A percentile compares a stretch with the other conserved stretches of the same genome.
Conservation (phyloP, 2,329 filamentous ascomycete species). For the Lecanosticta acicola region DNA sequence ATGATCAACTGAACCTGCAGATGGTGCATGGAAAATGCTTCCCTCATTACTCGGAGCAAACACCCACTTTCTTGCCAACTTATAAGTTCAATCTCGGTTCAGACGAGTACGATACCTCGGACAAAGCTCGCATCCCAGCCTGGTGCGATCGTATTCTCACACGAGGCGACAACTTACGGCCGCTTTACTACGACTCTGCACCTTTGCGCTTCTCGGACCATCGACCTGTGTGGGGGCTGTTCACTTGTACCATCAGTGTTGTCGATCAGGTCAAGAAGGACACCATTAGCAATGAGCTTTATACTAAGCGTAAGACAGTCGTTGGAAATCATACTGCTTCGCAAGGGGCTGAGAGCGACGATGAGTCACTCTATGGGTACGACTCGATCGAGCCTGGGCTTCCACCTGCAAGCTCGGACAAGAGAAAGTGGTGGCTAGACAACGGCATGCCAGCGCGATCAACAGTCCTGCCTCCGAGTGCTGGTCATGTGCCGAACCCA, state of each 20-base stretch:
- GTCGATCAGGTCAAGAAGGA: conserved; percentile 71
- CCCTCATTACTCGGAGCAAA: conserved; percentile 83
- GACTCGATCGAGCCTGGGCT: conserved; percentile 75
- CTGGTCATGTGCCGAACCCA: conserved; percentile 62
- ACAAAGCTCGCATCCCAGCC: conserved; percentile 89
- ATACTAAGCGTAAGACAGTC: conserved; percentile 60
- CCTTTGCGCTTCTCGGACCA: conserved; percentile 89
- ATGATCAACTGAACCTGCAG: conserved; percentile 92
- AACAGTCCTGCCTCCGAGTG: conserved; percentile 59
- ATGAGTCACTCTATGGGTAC: conserved; percentile 76
- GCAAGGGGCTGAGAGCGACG: conserved; percentile 58
- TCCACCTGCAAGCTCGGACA: conserved; percentile 57
- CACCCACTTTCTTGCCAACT: conserved; percentile 82
- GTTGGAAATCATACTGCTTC: conserved; percentile 59
- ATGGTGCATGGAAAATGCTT: conserved; percentile 92
- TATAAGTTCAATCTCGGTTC: conserved; percentile 92
- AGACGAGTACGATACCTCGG: conserved; percentile 87
- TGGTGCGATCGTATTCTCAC: conserved; percentile 94
- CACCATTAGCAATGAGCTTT: conserved; percentile 66
- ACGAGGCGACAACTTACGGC: conserved; percentile 76
- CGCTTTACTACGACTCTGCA: conserved; percentile 75
- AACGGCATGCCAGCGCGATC: conserved; percentile 68
- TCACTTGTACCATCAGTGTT: conserved; percentile 75
- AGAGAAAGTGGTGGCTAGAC: conserved; percentile 61
- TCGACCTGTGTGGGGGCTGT: conserved; percentile 86